phyloP scores from a whole-genome alignment of 306 rosid genomes.

The Prosopis cineraria region DNA sequence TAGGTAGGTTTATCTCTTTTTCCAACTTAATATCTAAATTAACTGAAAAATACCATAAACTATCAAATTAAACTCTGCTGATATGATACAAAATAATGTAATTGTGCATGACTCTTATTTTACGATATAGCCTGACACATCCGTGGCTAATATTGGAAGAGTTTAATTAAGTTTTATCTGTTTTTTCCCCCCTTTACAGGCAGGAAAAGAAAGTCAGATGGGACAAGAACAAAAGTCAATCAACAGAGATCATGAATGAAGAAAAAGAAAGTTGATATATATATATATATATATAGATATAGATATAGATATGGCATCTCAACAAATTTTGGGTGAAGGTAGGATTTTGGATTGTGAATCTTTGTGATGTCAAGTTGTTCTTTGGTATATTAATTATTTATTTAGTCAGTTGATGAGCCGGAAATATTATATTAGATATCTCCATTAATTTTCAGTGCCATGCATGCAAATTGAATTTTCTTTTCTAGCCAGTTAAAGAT shows the following conservation, averaged over 20 bases:
- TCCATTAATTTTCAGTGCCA: too few species aligned
- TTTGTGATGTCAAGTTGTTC: background rate
- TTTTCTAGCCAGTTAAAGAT: too few species aligned
- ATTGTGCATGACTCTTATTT: background rate
- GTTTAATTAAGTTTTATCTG: background rate
- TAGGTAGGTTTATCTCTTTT: conserved; percentile 17
- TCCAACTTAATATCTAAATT: background rate
- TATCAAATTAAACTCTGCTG: too few species aligned
- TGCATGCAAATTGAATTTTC: too few species aligned
- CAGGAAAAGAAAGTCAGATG: conserved; percentile 31
- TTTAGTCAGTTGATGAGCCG: background rate
- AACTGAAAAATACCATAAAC: background rate
- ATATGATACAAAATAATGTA: too few species aligned
- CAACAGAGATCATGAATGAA: background rate
- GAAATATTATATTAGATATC: background rate
- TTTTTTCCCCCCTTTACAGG: conserved; percentile 32
- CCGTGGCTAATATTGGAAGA: background rate
- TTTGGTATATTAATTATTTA: background rate
- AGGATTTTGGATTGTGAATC: background rate
- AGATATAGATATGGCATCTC: background rate
- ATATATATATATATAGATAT: too few species aligned
- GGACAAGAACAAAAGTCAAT: background rate
- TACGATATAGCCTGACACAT: background rate
- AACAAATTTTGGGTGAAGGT: background rate
- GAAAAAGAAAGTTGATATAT: background rate